Evolutionary conservation across 2,329 filamentous ascomycete species (phyloP), one percentile per base, ranked within the genome.

Genomic region (Ophiostoma sp.): DNA sequence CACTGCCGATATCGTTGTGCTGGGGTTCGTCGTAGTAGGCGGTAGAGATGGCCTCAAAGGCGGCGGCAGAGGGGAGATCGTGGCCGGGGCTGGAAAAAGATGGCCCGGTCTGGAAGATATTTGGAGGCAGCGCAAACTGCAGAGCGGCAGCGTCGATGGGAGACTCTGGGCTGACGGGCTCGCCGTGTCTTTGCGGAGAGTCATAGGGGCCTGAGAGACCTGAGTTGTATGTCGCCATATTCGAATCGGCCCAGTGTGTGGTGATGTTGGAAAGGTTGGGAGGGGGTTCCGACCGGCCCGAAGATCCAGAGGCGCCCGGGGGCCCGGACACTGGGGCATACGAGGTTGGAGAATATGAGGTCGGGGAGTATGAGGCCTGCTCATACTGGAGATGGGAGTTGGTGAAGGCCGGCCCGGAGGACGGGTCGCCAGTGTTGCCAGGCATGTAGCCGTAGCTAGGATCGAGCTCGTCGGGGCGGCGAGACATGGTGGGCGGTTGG

Each of bases 51-150:
- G 74, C 73, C 64, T 77, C 78, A n/a, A 75, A 69, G 38, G 73
- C 73, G 63, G 77, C 77, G 40, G 74, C 74, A 5, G 67, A 67
- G 12, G 64, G 52, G 3, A 55, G 45, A 14, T 67, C 65, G 47
- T 67, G 8, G n/a, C 44, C 55, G 36, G 42, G 52, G 38, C 64
- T 49, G 38, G 62, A 52, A 62, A 58, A 58, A 40, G 68, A 73
- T 72, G 67, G 76, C 69, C 38, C 75, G 68, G 68, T 75, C 55
- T 75, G 77, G 68, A 78, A 77, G 68, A 85, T 81, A 36, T 82
- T 81, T 2, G 84, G 84, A 3, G 84, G 84, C 1, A 86, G 76
- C 38, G 84, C 84, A 72, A 80, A 82, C 74, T 85, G 84, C 64
- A 87, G 76, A 49, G 81, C 84, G 52, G 81, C 78, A 14, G 78